Conservation (phyloP, 805 yeast genomes). For the Metschnikowia lachancei region DNA sequence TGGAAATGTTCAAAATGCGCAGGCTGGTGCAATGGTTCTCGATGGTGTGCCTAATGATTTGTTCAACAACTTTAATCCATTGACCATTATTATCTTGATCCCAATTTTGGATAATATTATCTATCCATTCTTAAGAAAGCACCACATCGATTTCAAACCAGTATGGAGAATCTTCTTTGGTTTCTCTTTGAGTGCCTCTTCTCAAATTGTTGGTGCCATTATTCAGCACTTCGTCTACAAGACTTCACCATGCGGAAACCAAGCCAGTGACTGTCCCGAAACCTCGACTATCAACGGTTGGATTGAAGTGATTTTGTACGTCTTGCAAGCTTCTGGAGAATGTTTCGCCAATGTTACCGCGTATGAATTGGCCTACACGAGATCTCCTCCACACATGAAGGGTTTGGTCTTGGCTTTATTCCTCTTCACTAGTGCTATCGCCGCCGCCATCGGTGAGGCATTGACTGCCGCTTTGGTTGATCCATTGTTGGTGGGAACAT, state of each 20-base stretch:
- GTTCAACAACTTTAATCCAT: slow-evolving; percentile 52
- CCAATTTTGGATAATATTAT: slow-evolving; percentile 48
- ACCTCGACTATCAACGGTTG: slow-evolving; percentile 34
- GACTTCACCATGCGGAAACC: slow-evolving; percentile 52
- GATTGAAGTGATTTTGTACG: slow-evolving; percentile 29
- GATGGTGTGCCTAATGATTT: slow-evolving; percentile 57
- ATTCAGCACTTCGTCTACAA: slow-evolving; percentile 47
- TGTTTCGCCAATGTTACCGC: slow-evolving; percentile 52
- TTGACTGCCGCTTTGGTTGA: slow-evolving; percentile 40
- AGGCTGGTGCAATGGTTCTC: slow-evolving; percentile 53
- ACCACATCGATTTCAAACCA: slow-evolving; percentile 29
- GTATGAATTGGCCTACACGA: slow-evolving; percentile 53
- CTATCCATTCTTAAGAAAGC: slow-evolving; percentile 48
- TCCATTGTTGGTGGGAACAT: slow-evolving; percentile 44
- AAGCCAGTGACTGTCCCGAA: slow-evolving; percentile 38
- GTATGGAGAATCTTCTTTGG: slow-evolving; percentile 47
- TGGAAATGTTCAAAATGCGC: slow-evolving; percentile 48
- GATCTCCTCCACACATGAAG: slow-evolving; percentile 50
- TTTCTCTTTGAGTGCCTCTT: slow-evolving; percentile 44
- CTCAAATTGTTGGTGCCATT: slow-evolving; percentile 50
- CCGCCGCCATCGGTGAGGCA: slow-evolving; percentile 48
- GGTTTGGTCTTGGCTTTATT: slow-evolving; percentile 49
- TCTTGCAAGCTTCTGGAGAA: slow-evolving; percentile 51
- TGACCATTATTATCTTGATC: slow-evolving; percentile 50
- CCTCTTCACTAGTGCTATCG: slow-evolving; percentile 44